phyloP scores from a whole-genome alignment of 2,329 filamentous ascomycete species.

The Emmonsiellopsis sp. region DNA sequence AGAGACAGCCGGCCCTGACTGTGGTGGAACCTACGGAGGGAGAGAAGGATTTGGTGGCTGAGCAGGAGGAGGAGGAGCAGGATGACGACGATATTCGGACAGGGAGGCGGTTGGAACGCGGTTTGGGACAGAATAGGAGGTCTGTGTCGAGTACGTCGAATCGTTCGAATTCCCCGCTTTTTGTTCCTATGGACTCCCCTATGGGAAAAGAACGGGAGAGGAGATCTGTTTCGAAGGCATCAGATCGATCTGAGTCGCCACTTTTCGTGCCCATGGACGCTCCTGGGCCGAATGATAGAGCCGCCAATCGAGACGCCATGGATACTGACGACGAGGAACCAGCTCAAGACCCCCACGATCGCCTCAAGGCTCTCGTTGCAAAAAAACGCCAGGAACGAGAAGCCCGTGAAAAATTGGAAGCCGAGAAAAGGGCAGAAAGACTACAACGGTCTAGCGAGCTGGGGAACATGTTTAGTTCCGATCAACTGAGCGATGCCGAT shows the following conservation, averaged over 20 bases:
- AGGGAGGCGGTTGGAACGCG: conserved; percentile 16
- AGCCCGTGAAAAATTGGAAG: conserved; percentile 51
- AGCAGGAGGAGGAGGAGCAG: neutral
- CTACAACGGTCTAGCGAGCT: conserved; percentile 18
- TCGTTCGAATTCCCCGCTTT: neutral
- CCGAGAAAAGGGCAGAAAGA: conserved; percentile 27
- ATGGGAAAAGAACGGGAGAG: neutral
- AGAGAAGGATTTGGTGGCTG: neutral
- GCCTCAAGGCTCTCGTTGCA: conserved; percentile 63
- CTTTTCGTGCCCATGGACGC: conserved; percentile 31
- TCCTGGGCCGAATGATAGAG: neutral
- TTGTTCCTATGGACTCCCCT: neutral
- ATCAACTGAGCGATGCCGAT: conserved; percentile 21
- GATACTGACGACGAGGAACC: conserved; percentile 13
- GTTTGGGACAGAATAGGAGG: neutral
- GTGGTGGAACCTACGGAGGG: too few species aligned
- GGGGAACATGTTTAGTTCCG: conserved; percentile 21
- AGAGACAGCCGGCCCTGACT: neutral
- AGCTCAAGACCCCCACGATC: conserved; percentile 38
- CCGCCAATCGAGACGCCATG: neutral
- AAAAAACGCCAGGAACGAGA: conserved; percentile 63
- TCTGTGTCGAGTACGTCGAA: neutral
- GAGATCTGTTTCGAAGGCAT: neutral
- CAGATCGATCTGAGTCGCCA: conserved; percentile 26
- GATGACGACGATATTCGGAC: conserved; percentile 20